Conservation (phyloP, 306 rosid species). For the Vigna mungo region DNA sequence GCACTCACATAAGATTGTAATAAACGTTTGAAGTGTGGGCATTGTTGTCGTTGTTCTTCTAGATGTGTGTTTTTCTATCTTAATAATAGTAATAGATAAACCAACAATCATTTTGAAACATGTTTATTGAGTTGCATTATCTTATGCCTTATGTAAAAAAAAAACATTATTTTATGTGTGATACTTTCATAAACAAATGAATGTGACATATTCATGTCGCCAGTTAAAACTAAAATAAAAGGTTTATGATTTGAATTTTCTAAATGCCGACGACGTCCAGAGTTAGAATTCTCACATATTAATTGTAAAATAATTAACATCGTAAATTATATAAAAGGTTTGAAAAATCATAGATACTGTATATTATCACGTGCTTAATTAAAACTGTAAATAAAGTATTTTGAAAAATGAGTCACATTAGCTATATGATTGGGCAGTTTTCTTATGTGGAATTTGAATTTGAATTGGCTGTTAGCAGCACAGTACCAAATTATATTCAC, state of each 20-base stretch:
- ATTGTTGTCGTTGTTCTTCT: no score
- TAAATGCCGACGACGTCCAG: not conserved
- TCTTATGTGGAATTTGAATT: not conserved
- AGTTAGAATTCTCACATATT: not conserved
- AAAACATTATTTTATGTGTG: not conserved
- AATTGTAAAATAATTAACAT: no score
- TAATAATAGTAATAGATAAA: not conserved
- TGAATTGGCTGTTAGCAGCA: not conserved
- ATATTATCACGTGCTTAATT: slow-evolving; percentile 16
- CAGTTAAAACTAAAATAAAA: not conserved
- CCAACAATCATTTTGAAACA: slow-evolving; percentile 7
- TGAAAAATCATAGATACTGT: not conserved
- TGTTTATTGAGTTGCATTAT: not conserved
- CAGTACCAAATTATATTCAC: no score
- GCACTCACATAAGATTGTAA: not conserved
- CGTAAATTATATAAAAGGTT: not conserved
- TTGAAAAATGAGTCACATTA: not conserved
- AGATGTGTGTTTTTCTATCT: not conserved
- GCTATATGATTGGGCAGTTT: not conserved
- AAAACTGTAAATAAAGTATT: not conserved
- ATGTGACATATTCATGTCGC: not conserved
- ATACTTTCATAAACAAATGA: not conserved
- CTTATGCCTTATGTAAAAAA: not conserved
- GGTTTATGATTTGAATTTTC: not conserved
- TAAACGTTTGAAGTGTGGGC: not conserved